These are phyloP conservation scores for Tranzscheliella williamsii DNA, from an alignment of 1,284 basidiomycete species.

Conservation along the genomic window DNA sequence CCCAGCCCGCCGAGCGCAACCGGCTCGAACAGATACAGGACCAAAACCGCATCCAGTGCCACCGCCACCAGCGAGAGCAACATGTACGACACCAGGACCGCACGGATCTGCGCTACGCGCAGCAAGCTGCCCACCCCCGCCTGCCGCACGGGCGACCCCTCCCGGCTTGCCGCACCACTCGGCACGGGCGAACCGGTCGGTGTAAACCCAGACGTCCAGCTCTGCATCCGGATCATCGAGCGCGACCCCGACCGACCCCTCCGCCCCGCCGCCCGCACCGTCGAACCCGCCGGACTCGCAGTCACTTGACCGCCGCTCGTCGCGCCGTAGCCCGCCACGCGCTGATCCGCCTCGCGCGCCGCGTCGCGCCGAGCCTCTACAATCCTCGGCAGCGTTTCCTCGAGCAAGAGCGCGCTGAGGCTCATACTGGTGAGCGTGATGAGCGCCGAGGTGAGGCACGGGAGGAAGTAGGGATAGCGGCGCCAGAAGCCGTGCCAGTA, in stretches of 20 bases:
- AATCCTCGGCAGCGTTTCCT: constrained; percentile 53
- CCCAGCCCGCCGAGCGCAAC: constrained; percentile 28
- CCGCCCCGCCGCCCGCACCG: neutral
- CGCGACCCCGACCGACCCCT: constrained; percentile 1
- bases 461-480: constrained; percentile 35
- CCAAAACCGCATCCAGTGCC: constrained; percentile 34
- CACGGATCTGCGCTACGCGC: constrained; percentile 32
- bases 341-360: neutral
- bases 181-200: constrained; percentile 11
- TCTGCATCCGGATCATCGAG: constrained; percentile 7
- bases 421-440: constrained; percentile 50
- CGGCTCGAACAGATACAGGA: constrained; percentile 46
- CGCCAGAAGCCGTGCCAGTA: constrained; percentile 32
- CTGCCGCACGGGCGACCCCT: neutral
- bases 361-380: constrained; percentile 8
- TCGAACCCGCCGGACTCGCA: neutral
- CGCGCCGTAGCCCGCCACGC: neutral
- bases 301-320: neutral
- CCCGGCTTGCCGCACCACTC: neutral
- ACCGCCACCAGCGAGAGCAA: constrained; percentile 35
- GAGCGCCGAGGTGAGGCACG: constrained; percentile 43
- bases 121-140: constrained; percentile 14
- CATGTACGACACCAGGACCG: constrained; percentile 46
- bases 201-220: constrained; percentile 29
- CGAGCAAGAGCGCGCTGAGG: constrained; percentile 52